These are phyloP conservation scores for Penicillium occitanis DNA, from an alignment of 2,329 filamentous ascomycete genomes.

Conservation along the genomic window DNA sequence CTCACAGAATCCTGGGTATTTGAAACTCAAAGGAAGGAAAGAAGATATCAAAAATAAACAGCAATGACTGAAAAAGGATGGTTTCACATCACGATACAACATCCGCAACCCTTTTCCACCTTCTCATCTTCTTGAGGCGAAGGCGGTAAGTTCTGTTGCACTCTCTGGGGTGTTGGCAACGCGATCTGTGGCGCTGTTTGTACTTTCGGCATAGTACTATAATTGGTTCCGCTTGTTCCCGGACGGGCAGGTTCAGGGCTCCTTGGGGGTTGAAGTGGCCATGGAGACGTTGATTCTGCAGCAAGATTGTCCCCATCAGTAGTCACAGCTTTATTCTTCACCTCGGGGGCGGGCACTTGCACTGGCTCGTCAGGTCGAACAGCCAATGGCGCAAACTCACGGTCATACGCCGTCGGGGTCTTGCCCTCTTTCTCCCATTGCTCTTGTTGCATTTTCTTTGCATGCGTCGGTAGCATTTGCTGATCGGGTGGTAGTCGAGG, in stretches of 20 bases:
- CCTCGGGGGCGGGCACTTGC: slow-evolving; percentile 26
- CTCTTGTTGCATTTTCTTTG: slow-evolving; percentile 85
- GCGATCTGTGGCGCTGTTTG: slow-evolving; percentile 38
- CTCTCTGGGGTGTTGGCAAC: slow-evolving; percentile 39
- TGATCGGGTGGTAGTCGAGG: slow-evolving; percentile 91
- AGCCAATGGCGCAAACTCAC: slow-evolving; percentile 77
- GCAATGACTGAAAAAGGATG: slow-evolving; percentile 22
- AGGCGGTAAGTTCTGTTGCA: slow-evolving; percentile 46
- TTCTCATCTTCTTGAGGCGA: slow-evolving; percentile 56
- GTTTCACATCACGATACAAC: slow-evolving; percentile 72
- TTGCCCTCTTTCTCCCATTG: slow-evolving; percentile 93
- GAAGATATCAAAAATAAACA: neutral
- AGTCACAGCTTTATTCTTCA: slow-evolving; percentile 20
- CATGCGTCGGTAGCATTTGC: slow-evolving; percentile 91
- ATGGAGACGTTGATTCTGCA: slow-evolving; percentile 20
- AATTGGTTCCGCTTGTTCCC: slow-evolving; percentile 49
- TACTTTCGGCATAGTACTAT: slow-evolving; percentile 52
- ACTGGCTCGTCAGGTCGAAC: slow-evolving; percentile 38
- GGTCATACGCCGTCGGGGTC: slow-evolving; percentile 81
- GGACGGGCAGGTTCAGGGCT: slow-evolving; percentile 37
- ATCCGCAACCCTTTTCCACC: slow-evolving; percentile 63
- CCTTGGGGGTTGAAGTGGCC: slow-evolving; percentile 34
- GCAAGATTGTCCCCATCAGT: slow-evolving; percentile 8
- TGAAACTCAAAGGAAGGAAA: slow-evolving; percentile 10
- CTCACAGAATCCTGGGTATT: slow-evolving; percentile 17